phyloP scores from a whole-genome alignment of 139 green algal genomes.

The Chlorella ohadii region DNA sequence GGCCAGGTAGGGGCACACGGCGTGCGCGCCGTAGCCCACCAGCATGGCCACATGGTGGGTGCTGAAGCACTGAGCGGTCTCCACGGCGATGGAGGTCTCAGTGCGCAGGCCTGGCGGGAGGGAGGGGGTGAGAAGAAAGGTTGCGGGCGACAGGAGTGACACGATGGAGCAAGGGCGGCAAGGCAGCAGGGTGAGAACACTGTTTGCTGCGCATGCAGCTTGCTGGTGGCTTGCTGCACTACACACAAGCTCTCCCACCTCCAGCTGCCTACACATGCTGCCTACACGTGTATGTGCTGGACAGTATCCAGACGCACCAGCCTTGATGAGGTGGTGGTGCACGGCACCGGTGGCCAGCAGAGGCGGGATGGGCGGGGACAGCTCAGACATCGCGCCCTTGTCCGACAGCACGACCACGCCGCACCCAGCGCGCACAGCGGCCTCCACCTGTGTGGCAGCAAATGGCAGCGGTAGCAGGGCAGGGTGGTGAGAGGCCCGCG shows the following conservation, averaged over 20 bases:
- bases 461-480: slow-evolving; percentile 52
- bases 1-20: slow-evolving; percentile 96
- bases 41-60: slow-evolving; percentile 94
- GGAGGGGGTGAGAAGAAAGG: background rate
- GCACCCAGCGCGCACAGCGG: slow-evolving; percentile 85
- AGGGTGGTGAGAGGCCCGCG: slow-evolving; percentile 48
- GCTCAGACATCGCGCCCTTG: slow-evolving; percentile 54
- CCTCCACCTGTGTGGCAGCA: slow-evolving; percentile 84
- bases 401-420: slow-evolving; percentile 83
- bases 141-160: background rate
- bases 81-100: slow-evolving; percentile 95
- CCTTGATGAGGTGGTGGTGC: slow-evolving; percentile 97
- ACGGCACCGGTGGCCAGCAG: slow-evolving; percentile 95
- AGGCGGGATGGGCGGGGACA: slow-evolving; percentile 84
- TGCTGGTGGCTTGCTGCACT: no score
- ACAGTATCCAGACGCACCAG: no score
- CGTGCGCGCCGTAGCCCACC: slow-evolving; percentile 97
- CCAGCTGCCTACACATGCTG: no score
- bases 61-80: slow-evolving; percentile 90
- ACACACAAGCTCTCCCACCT: no score
- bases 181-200: no score
- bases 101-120: slow-evolving; percentile 64
- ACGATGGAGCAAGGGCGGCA: background rate
- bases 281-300: no score
- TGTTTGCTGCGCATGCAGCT: no score